Conservation (phyloP, 192 early-diverging fungal genomes). For the Phlyctochytrium planicorne region DNA sequence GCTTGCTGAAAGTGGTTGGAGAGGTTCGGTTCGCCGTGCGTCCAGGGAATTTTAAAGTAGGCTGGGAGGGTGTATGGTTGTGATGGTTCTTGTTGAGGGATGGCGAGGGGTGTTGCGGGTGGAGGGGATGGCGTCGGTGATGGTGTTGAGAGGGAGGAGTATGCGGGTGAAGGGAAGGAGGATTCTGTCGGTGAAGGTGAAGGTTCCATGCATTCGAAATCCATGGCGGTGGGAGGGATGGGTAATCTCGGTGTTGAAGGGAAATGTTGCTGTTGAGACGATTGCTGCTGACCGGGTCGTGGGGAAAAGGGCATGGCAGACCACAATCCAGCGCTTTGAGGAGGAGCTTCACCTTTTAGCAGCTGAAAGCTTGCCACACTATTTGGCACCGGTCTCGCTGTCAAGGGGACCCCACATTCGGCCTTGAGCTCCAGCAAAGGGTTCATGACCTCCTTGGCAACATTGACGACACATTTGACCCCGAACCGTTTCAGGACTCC, state of each 20-base stretch:
- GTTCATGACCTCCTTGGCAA: constrained; percentile 74
- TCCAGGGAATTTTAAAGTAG: constrained; percentile 54
- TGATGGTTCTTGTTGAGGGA: background rate
- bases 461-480: constrained; percentile 68
- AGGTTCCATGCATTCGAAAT: background rate
- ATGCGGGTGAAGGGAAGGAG: background rate
- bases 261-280: background rate
- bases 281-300: background rate
- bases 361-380: background rate
- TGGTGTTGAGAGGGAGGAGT: constrained; percentile 1
- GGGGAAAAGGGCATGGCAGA: background rate
- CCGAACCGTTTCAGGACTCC: constrained; percentile 43
- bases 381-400: background rate
- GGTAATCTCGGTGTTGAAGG: too few species aligned
- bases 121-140: background rate
- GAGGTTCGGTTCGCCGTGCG: constrained; percentile 70
- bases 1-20: constrained; percentile 57
- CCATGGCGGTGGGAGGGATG: background rate
- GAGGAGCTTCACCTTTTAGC: too few species aligned
- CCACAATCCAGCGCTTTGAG: background rate
- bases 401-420: background rate
- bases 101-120: background rate
- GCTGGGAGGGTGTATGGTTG: background rate
- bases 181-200: constrained; percentile 1
- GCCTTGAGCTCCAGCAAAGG: constrained; percentile 17